phyloP scores from a whole-genome alignment of 2,329 filamentous ascomycete species.

The Dryadomyces sulphureus region DNA sequence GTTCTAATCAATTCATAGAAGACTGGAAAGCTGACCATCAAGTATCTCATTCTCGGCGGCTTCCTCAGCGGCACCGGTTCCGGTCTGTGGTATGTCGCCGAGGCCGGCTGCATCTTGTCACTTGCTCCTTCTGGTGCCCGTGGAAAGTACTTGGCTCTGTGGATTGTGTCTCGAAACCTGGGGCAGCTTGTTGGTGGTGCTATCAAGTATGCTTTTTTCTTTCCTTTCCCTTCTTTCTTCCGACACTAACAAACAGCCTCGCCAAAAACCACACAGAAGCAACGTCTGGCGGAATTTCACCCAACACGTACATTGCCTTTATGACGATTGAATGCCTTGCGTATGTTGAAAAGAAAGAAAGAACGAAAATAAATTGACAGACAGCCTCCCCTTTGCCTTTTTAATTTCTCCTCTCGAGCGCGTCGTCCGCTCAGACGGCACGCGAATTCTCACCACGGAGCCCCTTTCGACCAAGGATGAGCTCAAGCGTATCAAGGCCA shows the following conservation, averaged over 20 bases:
- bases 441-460: not conserved
- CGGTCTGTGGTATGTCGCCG: slow-evolving; percentile 3
- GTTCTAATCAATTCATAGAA: not conserved
- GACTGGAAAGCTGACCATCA: not conserved
- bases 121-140: slow-evolving; percentile 1
- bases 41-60: slow-evolving; percentile 3
- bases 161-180: slow-evolving; percentile 4
- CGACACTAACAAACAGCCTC: not conserved
- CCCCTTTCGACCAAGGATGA: not conserved
- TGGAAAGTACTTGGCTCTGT: slow-evolving; percentile 3
- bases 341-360: no score
- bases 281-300: not conserved
- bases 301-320: slow-evolving; percentile 4
- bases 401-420: not conserved
- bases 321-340: slow-evolving; percentile 1
- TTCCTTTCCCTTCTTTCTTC: no score
- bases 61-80: not conserved
- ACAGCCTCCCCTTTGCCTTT: slow-evolving; percentile 1
- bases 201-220: not conserved
- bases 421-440: slow-evolving; percentile 1
- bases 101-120: slow-evolving; percentile 3
- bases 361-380: no score
- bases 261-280: not conserved
- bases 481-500: not conserved
- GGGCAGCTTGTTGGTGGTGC: slow-evolving; percentile 1